Conservation (phyloP, 2,329 filamentous ascomycete genomes). For the Paramyrothecium sp. region DNA sequence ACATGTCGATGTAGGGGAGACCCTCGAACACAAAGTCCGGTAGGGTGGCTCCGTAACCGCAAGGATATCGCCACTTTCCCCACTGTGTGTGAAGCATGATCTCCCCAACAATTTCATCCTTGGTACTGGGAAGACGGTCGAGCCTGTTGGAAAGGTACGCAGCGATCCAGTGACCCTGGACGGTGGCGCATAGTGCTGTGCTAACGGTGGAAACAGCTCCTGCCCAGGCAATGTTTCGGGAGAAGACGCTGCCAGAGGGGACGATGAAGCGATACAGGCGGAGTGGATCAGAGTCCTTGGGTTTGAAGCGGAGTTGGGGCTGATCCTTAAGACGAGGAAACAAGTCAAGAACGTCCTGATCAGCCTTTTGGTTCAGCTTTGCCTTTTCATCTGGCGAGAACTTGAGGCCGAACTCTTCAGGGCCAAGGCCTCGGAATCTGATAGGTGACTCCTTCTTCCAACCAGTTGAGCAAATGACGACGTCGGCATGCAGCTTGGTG, state of each 20-base stretch:
- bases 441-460: slow-evolving; percentile 46
- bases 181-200: slow-evolving; percentile 29
- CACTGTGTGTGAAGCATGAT: slow-evolving; percentile 66
- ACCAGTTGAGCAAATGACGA: slow-evolving; percentile 50
- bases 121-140: slow-evolving; percentile 22
- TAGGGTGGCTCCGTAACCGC: slow-evolving; percentile 58
- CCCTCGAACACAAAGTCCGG: slow-evolving; percentile 78
- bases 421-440: slow-evolving; percentile 29
- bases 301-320: slow-evolving; percentile 15
- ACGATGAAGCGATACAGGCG: slow-evolving; percentile 26
- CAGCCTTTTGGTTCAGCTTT: slow-evolving; percentile 9
- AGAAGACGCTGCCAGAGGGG: slow-evolving; percentile 11
- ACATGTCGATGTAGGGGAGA: slow-evolving; percentile 51
- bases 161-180: slow-evolving; percentile 52
- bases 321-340: slow-evolving; percentile 19
- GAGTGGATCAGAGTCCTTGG: slow-evolving; percentile 14
- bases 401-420: slow-evolving; percentile 13
- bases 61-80: slow-evolving; percentile 67
- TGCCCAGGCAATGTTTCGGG: slow-evolving; percentile 28
- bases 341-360: slow-evolving; percentile 11
- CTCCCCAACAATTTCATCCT: slow-evolving; percentile 46
- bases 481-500: slow-evolving; percentile 38
- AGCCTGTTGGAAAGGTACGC: slow-evolving; percentile 56
- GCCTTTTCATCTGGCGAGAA: slow-evolving; percentile 5
- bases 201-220: slow-evolving; percentile 30